Conservation (phyloP, 2,329 filamentous ascomycete species). For the Pseudogymnoascus sp. region DNA sequence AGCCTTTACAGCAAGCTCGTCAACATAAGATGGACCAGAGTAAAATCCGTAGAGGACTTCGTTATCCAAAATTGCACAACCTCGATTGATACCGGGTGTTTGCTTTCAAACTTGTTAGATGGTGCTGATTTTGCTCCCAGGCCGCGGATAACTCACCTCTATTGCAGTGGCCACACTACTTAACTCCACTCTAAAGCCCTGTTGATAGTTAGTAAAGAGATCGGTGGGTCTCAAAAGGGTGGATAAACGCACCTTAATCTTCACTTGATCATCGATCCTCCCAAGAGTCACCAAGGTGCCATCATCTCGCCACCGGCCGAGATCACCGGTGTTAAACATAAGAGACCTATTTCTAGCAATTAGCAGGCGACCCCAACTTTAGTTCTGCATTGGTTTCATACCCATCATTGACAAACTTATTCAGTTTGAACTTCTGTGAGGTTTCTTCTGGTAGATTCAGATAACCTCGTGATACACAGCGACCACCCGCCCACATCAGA, state of each 20-base stretch:
- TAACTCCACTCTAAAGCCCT: constrained; percentile 52
- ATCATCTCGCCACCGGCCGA: constrained; percentile 44
- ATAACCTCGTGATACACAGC: constrained; percentile 47
- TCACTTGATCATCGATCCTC: constrained; percentile 52
- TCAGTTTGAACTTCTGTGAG: constrained; percentile 38
- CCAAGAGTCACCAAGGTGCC: constrained; percentile 48
- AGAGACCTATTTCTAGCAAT: constrained; percentile 27
- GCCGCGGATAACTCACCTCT: constrained; percentile 27
- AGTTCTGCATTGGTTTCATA: constrained; percentile 25
- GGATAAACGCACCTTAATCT: constrained; percentile 40
- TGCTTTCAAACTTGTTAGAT: not conserved
- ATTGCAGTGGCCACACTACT: constrained; percentile 47
- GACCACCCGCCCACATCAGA: constrained; percentile 48
- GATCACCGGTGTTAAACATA: constrained; percentile 55
- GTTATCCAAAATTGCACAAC: constrained; percentile 39
- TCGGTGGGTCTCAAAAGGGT: not conserved
- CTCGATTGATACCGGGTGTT: constrained; percentile 36
- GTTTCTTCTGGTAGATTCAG: constrained; percentile 45
- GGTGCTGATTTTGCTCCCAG: not conserved
- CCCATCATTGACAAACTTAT: constrained; percentile 45
- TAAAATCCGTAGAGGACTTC: constrained; percentile 44
- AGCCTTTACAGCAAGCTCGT: constrained; percentile 21
- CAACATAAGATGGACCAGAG: constrained; percentile 23
- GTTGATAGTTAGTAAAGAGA: not conserved
- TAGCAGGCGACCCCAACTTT: not conserved